Evolutionary conservation across 495 filamentous ascomycete species (phyloP), one percentile per base, ranked within the genome.

Genomic region (Daldinia vernicosa): DNA sequence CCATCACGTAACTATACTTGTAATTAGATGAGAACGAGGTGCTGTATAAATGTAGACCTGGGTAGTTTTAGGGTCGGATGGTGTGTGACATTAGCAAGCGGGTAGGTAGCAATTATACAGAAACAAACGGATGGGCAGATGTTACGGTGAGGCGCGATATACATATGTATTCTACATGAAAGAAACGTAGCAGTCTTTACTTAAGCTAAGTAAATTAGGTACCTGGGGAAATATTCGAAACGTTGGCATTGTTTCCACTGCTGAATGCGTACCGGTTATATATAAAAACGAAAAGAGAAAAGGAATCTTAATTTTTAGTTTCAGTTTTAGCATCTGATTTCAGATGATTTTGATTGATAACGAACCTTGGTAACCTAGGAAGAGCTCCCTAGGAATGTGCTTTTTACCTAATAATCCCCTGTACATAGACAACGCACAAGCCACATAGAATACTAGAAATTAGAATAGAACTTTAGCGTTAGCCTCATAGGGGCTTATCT

Each of bases 401-500:
- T 24, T 47, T 47, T 35, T 35, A 35, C 33, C 12, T 35, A 4
- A 4, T 19, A 47, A 47, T 9, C 43, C 37, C 43, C 43, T 11
- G 17, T 47, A n/a, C n/a, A n/a, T n/a, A 47, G 1, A 47, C 19
- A 39, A 32, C 39, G 37, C 40, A 61, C 28, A 61, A 61, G 58
- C 58, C 58, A 61, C 58, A 51, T 50, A 61, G 27, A 30, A 5
- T 2, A 33, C 19, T 35, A 12, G 33, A 5, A 6, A 33, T 12
- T 35, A 12, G 33, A 39, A 33, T 57, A 19, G 27, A n/a, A 53
- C 19, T 30, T 69, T 22, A 57, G 37, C 40, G 27, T 28, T 54
- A 57, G 59, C 52, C 66, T 57, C 66, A 63, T 69, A 60, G 32
- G 33, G 59, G 60, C 61, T 58, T 32, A 43, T 40, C 53, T 12